Percentiles rank a stretch among this genome's conserved stretches.
phyloP scores from a whole-genome alignment of 2,329 filamentous ascomycete genomes.

The Phyllosticta citriasiana region DNA sequence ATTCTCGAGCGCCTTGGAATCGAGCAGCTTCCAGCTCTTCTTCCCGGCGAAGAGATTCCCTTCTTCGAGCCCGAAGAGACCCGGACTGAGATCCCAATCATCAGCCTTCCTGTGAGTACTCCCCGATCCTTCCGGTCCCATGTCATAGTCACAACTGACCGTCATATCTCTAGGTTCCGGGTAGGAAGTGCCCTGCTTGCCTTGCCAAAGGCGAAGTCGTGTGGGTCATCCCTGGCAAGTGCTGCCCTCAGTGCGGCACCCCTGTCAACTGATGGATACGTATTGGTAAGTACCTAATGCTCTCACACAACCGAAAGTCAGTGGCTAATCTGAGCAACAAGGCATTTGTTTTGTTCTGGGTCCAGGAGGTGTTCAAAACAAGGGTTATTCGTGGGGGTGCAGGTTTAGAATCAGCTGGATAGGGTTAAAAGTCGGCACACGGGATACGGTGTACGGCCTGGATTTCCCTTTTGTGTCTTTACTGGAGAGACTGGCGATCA shows the following conservation, averaged over 20 bases:
- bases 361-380: background rate
- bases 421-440: no score
- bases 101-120: constrained; percentile 24
- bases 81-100: constrained; percentile 19
- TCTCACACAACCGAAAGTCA: background rate
- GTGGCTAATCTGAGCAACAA: background rate
- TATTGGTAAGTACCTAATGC: background rate
- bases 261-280: constrained; percentile 23
- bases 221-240: constrained; percentile 32
- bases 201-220: constrained; percentile 30
- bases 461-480: background rate
- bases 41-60: constrained; percentile 1
- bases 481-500: background rate
- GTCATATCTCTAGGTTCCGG: constrained; percentile 23
- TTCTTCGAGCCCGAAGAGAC: constrained; percentile 5
- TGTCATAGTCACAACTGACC: background rate
- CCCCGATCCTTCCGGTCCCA: background rate
- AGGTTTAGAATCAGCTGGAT: background rate
- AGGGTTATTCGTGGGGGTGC: background rate
- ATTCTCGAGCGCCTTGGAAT: constrained; percentile 11
- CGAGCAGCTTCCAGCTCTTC: constrained; percentile 10
- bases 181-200: constrained; percentile 29
- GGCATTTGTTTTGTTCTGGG: background rate
- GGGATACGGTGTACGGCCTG: background rate
- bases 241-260: constrained; percentile 29